These are phyloP conservation scores for Sicyos baderoa DNA, from an alignment of 306 rosid genomes.

Conservation along the genomic window DNA sequence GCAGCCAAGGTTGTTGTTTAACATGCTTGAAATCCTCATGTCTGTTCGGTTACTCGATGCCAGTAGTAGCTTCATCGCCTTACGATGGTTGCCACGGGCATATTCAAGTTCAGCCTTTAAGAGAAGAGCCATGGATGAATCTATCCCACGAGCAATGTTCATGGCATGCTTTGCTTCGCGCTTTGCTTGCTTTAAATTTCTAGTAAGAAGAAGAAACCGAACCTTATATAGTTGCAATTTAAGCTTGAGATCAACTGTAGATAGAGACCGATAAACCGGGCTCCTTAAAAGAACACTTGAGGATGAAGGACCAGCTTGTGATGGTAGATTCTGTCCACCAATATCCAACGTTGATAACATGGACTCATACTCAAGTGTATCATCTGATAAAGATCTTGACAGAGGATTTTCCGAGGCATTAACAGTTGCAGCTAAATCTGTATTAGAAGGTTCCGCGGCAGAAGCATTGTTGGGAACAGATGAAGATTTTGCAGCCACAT, in stretches of 20 bases:
- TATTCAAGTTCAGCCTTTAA: conserved; percentile 94
- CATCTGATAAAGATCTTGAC: conserved; percentile 67
- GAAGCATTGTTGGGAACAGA: conserved; percentile 45
- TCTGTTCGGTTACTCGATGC: conserved; percentile 80
- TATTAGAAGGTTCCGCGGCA: conserved; percentile 49
- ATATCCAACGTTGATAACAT: conserved; percentile 47
- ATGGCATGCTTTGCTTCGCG: conserved; percentile 91
- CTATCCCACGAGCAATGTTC: conserved; percentile 87
- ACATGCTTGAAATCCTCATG: conserved; percentile 54
- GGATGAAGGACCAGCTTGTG: conserved; percentile 48
- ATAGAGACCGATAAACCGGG: conserved; percentile 48
- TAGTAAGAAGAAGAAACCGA: conserved; percentile 70
- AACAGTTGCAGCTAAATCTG: conserved; percentile 53
- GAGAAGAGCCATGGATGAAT: conserved; percentile 85
- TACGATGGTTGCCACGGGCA: conserved; percentile 93
- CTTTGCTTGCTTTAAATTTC: conserved; percentile 89
- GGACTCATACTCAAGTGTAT: conserved; percentile 66
- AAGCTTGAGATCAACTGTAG: conserved; percentile 75
- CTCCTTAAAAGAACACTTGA: conserved; percentile 59
- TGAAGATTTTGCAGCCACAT: conserved; percentile 48
- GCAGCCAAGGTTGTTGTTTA: conserved; percentile 94
- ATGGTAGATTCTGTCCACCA: conserved; percentile 51
- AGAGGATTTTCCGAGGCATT: conserved; percentile 60
- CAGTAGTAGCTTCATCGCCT: conserved; percentile 89
- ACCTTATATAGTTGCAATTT: conserved; percentile 93